Evolutionary conservation across 257 asterid genomes (phyloP), one percentile per base, ranked within the genome.

Genomic region (Anisodus tanguticus): DNA sequence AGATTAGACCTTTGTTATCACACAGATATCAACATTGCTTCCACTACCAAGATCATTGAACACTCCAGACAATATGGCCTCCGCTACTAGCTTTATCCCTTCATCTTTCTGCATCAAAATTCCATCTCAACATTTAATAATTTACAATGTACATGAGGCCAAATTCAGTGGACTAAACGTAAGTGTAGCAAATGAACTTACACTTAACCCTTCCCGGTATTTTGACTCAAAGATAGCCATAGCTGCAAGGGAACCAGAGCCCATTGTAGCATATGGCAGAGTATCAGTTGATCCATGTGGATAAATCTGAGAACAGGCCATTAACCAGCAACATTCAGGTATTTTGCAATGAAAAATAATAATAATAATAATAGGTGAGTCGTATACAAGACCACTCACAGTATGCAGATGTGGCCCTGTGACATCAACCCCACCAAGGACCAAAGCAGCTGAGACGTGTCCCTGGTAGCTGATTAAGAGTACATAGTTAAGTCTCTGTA

Each of bases 201-300:
- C 98, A 82, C 87, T 92, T 69, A 94, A 86, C 86, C 95, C 95
- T 87, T 95, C 99, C 19, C 87, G 93, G 85, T 95, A 95, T 85
- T 92, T 91, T 1, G 98, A 92, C 87, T 94, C 99, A 82, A 95
- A 95, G 26, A 95, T 86, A 9, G 98, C 88, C 98, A 95, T 95
- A 81, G 99, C 99, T 87, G 99, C 98, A 80, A 95, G 97, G 62
- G 98, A 95, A 81, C 99, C 98, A 87, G 99, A 95, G 37, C 99
- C 99, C 98, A 95, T 95, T 57, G 99, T 95, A 81, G 99, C 98
- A 89, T 88, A 95, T 16, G 99, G 99, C 64, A 95, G 91, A 19
- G 98, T 94, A 82, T 95, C 99, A 5, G 98, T 95, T 64, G 99
- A 95, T 86, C 99, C 99, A 88, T 95, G 99, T 8, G 99, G 99